Evolutionary conservation across 2,329 filamentous ascomycete genomes (phyloP), one percentile per base, ranked within the genome.

Genomic region (Paraconiothyrium sp.): DNA sequence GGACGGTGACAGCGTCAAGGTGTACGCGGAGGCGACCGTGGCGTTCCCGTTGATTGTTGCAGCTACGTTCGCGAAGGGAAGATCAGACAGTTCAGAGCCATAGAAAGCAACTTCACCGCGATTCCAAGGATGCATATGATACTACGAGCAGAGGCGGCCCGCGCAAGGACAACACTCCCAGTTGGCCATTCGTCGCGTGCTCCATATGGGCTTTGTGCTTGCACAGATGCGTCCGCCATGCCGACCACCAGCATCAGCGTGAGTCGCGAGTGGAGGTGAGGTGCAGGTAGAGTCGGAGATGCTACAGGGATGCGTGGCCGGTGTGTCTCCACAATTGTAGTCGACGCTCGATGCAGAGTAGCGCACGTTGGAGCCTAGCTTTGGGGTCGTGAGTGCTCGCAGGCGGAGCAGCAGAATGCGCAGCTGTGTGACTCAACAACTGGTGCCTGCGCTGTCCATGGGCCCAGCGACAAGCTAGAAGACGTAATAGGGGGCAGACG

Each of bases 1-100:
- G 46, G 92, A 90, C 56, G 95, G 91, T 1, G 90, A 95, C 65
- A 91, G 89, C 71, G 94, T 98, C 59, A 99, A 98, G 89, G 86
- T 89, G 5, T 89, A 89, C 70, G 88, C 87, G 16, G 89, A 91
- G 76, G 89, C 89, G 1, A 90, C 89, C 0, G 81, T 90, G 16
- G 88, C 85, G 16, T 90, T 90, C 70, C 89, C 89, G 8, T 78
- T 91, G 64, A 89, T 91, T 64, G 88, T 90, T 10, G 88, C 88
- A 4, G 86, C 86, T 20, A 89, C 88, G 1, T 90, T 89, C 78
- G 88, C 88, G n/a, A 84, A 76, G 58, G 64, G 39, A 41, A 54
- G 41, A 24, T 16, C 10, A 32, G 59, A 55, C 16, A 11, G 49
- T n/a, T 35, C 35, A 24, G 51, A 41, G 11, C 27, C 46, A 16